A percentile compares a stretch with the other conserved stretches of the same genome.
phyloP scores from a whole-genome alignment of 1,139 yeast genomes.

The Pneumocystis carinii region DNA sequence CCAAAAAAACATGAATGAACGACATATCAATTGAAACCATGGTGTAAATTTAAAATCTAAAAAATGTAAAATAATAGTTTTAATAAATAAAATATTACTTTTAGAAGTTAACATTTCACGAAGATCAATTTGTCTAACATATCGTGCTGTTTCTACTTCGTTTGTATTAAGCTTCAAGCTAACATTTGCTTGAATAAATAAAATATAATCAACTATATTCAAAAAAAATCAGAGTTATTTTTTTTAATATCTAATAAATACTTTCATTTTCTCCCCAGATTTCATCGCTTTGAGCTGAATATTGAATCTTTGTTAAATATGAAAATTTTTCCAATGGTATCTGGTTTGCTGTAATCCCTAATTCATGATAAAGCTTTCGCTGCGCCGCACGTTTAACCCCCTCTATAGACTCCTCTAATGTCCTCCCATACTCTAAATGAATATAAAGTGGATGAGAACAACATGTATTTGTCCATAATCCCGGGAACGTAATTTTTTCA shows the following conservation, averaged over 20 bases:
- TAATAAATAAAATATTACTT: not conserved
- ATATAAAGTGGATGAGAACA: constrained; percentile 94
- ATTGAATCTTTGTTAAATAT: constrained; percentile 85
- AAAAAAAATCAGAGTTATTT: not conserved
- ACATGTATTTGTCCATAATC: constrained; percentile 90
- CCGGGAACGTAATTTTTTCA: constrained; percentile 91
- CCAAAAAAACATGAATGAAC: constrained; percentile 82
- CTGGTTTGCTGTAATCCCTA: constrained; percentile 56
- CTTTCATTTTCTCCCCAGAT: constrained; percentile 96
- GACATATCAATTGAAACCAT: constrained; percentile 94
- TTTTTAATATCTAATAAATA: not conserved
- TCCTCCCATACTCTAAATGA: constrained; percentile 58
- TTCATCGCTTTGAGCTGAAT: constrained; percentile 70
- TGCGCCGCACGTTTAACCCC: constrained; percentile 86
- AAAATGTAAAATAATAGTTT: constrained; percentile 6
- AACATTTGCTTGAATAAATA: constrained; percentile 56
- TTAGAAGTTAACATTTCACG: constrained; percentile 60
- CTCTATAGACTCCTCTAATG: constrained; percentile 42
- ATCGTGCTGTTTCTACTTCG: constrained; percentile 70
- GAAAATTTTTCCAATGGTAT: constrained; percentile 54
- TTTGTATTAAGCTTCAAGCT: constrained; percentile 38
- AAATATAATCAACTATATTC: constrained; percentile 57
- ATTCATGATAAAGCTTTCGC: constrained; percentile 80
- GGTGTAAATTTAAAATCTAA: constrained; percentile 61
- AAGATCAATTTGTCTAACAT: constrained; percentile 55